Base-by-base conservation (phyloP, 1,284 basidiomycete species). In the Inonotus obliquus region DNA sequence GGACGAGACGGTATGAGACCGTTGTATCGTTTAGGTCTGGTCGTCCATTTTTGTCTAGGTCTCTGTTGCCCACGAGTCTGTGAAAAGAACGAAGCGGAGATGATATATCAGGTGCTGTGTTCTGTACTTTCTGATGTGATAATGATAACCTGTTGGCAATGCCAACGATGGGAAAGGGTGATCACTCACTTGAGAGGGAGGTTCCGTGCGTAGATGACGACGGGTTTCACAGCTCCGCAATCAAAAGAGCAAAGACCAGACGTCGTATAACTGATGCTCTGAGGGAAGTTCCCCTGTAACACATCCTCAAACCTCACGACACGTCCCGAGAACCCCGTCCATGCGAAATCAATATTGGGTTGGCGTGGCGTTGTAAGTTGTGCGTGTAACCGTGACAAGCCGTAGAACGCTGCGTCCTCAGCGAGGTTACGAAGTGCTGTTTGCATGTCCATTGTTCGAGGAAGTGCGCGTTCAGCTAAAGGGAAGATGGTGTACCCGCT, bases 381-480 rank as follows among this genome's bases (percentile, higher is more conserved):
- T 11, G 54, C 48, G 37, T 62, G 41, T 23, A 67, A 54, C 1
- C 62, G 21, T 6, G 55, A 27, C 9, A 67, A 60, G 11, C 65
- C 64, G 48, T 63, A 67, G 60, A 65, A 67, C 4, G 61, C 64
- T 3, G 65, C 65, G 53, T 67, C 65, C 11, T 59, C 57, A 6
- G 54, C 58, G 25, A 67, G 60, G 51, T 65, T 64, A 13, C 55
- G 55, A 37, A 61, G 53, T 17, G 64, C 65, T 2, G 51, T 54
- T 13, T 41, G 55, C 3, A 23, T 44, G 39, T 59, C 57, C 65
- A 67, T 67, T 10, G 59, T 63, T 14, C 56, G 54, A 32, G 64
- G 64, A 23, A 66, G 45, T 7, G 64, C 61, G 14, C 41, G 41
- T 7, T 59, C 52, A 9, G 65, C 23, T 21, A 67, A 39, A n/a